A percentile compares a stretch with the other conserved stretches of the same genome.
phyloP scores from a whole-genome alignment of 352 stramenopile species.

The Globisporangium acanthophoron region DNA sequence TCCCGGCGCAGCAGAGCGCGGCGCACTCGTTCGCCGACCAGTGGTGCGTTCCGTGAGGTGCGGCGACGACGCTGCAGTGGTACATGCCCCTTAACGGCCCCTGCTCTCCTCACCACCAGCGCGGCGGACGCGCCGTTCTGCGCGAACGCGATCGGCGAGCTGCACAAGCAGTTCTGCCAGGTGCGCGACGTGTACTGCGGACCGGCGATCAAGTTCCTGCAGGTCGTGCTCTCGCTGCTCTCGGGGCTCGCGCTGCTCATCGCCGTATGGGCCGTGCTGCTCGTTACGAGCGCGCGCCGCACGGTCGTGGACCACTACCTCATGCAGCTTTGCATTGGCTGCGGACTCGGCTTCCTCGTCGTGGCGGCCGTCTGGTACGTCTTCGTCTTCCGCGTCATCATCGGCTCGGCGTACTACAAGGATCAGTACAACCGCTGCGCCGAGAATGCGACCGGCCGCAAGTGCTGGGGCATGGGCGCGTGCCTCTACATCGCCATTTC shows the following conservation, averaged over 20 bases:
- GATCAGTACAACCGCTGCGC: conserved; percentile 73
- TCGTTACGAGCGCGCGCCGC: conserved; percentile 45
- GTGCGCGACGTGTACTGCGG: conserved; percentile 73
- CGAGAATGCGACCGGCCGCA: conserved; percentile 44
- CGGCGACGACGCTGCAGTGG: not conserved
- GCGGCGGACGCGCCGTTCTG: conserved; percentile 37
- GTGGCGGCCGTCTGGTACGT: conserved; percentile 63
- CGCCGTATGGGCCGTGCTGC: conserved; percentile 39
- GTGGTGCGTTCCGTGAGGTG: conserved; percentile 30
- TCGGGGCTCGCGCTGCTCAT: conserved; percentile 40
- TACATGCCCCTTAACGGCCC: not conserved
- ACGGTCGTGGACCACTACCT: conserved; percentile 67
- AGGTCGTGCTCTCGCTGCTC: conserved; percentile 47
- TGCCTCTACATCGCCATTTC: conserved; percentile 55
- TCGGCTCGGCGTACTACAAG: conserved; percentile 75
- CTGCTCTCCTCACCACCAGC: conserved; percentile 9
- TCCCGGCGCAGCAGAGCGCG: conserved; percentile 53
- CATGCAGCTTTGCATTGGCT: conserved; percentile 65
- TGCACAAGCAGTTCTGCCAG: conserved; percentile 72
- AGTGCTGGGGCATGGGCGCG: conserved; percentile 66
- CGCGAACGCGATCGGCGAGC: conserved; percentile 41
- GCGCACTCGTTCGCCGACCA: conserved; percentile 50
- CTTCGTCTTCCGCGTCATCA: conserved; percentile 49
- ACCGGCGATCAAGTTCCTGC: conserved; percentile 41
- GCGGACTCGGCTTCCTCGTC: conserved; percentile 38